Evolutionary conservation across 78 protist species (phyloP), one percentile per base, ranked within the genome.

Genomic region (Pigoraptor vietnamica): DNA sequence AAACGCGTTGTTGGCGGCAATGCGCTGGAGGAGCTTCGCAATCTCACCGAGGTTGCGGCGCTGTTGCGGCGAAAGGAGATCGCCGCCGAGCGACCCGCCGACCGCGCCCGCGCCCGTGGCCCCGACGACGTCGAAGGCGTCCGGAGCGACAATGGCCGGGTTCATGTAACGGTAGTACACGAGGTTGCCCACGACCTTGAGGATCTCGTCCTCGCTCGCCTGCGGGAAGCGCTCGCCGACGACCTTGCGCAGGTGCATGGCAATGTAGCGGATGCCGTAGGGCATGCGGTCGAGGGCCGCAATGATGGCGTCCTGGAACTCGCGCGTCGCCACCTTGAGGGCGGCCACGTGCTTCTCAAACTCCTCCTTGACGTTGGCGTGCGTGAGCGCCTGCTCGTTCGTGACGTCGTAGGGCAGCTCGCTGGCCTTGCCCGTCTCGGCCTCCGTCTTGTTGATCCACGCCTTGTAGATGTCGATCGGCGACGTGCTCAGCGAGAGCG

Each of bases 111-210:
- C 34, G 67, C 67, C 67, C n/a, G n/a, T n/a, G 6, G 35, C 0
- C 34, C 56, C 91, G 37, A 89, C 37, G 10, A 89, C 91, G 67
- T 33, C 91, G 24, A 89, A 89, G 48, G 40, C 40, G 0, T 90
- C 92, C 21, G 92, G 92, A 6, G 92, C 40, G 34, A 90, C 88
- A 24, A 90, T 90, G 88, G 88, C 92, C 38, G 92, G 92, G 79
- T 90, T 90, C 48, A 90, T 38, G 88, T 81, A 90, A 10, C 92
- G 92, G 92, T 90, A 90, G 79, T 90, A 90, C 19, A 90, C 21
- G 25, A 90, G 37, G 38, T 79, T 79, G 88, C 92, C 92, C 21
- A 90, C 1, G 9, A 81, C 37, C 88, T 90, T 90, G 56, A 24
- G 1, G 34, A 90, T 6, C 48, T 81, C 92, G 23, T 29, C 39